Conservation (phyloP, 1,139 yeast genomes). For the Entelexis sorbosivorans region DNA sequence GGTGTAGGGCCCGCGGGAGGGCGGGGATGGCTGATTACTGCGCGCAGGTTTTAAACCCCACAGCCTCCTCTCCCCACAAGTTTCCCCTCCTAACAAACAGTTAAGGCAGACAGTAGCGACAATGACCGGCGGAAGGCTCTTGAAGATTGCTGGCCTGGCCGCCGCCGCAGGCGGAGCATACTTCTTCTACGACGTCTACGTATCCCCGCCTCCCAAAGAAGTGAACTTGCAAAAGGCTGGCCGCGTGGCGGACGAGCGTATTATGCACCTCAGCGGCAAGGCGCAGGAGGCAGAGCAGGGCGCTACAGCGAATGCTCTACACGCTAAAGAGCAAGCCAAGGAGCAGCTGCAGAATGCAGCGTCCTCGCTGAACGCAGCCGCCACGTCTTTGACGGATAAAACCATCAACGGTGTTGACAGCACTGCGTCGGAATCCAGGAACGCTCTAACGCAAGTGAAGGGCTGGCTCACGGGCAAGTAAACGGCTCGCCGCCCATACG, state of each 20-base stretch:
- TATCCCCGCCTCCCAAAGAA: neutral
- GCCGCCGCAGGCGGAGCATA: slow-evolving; percentile 5
- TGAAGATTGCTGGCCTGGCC: neutral
- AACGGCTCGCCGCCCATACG: neutral
- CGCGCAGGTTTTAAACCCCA: neutral
- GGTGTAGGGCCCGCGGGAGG: neutral
- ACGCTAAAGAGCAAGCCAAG: slow-evolving; percentile 1
- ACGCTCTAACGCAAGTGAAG: neutral
- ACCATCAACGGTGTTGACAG: neutral
- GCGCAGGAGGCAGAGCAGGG: slow-evolving; percentile 4
- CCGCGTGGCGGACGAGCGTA: neutral
- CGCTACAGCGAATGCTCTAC: neutral
- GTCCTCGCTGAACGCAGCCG: neutral
- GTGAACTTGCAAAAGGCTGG: slow-evolving; percentile 2
- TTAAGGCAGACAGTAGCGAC: too few species aligned
- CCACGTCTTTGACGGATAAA: neutral
- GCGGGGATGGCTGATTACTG: slow-evolving; percentile 1
- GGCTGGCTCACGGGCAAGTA: slow-evolving; percentile 3
- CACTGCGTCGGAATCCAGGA: neutral
- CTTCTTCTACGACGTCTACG: neutral
- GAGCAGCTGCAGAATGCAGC: slow-evolving; percentile 2
- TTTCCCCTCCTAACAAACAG: neutral
- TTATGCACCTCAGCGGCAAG: neutral
- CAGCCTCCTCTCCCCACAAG: neutral
- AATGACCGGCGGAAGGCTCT: neutral